Conservation (phyloP, 208 protist species). For the Crithidia expoeki region DNA sequence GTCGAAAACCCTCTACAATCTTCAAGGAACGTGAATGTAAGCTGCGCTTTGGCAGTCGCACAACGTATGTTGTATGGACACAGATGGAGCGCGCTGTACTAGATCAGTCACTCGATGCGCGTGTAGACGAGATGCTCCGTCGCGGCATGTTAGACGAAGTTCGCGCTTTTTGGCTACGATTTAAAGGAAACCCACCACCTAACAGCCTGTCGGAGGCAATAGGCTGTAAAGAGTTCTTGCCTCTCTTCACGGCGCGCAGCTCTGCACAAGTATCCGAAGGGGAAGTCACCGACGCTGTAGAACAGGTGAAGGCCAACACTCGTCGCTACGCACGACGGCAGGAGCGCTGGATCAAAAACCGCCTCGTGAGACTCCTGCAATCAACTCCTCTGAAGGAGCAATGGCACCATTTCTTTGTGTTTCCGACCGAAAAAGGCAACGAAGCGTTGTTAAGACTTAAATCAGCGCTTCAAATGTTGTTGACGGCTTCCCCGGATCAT, state of each 20-base stretch:
- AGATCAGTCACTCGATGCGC: constrained; percentile 45
- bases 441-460: background rate
- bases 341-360: constrained; percentile 79
- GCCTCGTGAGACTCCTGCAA: constrained; percentile 51
- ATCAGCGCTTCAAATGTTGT: constrained; percentile 2
- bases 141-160: constrained; percentile 75
- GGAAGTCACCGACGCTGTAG: constrained; percentile 34
- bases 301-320: constrained; percentile 74
- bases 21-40: constrained; percentile 26
- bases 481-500: background rate
- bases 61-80: constrained; percentile 77
- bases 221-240: constrained; percentile 77
- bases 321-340: constrained; percentile 82
- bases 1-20: constrained; percentile 57
- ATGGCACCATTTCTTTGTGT: constrained; percentile 20
- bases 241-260: constrained; percentile 17
- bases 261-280: constrained; percentile 7
- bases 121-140: constrained; percentile 84
- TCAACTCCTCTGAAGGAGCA: constrained; percentile 26
- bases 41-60: constrained; percentile 43
- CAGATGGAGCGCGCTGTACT: constrained; percentile 45
- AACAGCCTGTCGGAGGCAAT: constrained; percentile 63
- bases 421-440: constrained; percentile 8
- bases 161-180: constrained; percentile 32
- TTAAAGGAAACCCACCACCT: constrained; percentile 10